Evolutionary conservation across 352 stramenopile genomes (phyloP).

Genomic region (Pythium rishiriense): DNA sequence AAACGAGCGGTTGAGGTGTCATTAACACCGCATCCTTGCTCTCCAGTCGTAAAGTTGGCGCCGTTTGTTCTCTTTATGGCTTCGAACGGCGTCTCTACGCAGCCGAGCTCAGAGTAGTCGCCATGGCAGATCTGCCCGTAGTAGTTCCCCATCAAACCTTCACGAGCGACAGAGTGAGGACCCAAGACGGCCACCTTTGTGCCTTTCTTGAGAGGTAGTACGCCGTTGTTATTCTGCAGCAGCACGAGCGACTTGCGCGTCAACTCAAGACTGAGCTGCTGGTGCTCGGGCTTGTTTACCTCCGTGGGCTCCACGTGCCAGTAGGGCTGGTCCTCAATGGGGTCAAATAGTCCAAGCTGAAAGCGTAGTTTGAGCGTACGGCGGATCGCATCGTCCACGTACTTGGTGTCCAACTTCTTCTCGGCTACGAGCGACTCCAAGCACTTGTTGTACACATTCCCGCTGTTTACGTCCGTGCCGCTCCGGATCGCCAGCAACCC

Average conservation of each 20-base stretch:
- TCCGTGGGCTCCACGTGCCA: slow-evolving; percentile 66
- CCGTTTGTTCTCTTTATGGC: slow-evolving; percentile 52
- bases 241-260: slow-evolving; percentile 91
- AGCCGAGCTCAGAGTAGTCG: slow-evolving; percentile 63
- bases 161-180: slow-evolving; percentile 63
- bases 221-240: slow-evolving; percentile 86
- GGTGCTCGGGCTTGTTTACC: slow-evolving; percentile 68
- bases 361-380: slow-evolving; percentile 88
- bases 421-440: slow-evolving; percentile 53
- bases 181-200: slow-evolving; percentile 76
- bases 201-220: slow-evolving; percentile 69
- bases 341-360: slow-evolving; percentile 91
- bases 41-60: slow-evolving; percentile 38
- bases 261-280: slow-evolving; percentile 67
- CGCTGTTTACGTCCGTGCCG: slow-evolving; percentile 89
- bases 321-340: slow-evolving; percentile 82
- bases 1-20: slow-evolving; percentile 63
- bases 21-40: slow-evolving; percentile 58
- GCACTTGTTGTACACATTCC: slow-evolving; percentile 78
- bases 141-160: slow-evolving; percentile 85
- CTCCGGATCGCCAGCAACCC: slow-evolving; percentile 60
- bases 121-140: slow-evolving; percentile 82
- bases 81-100: slow-evolving; percentile 70
- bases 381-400: slow-evolving; percentile 60
- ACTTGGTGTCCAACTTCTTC: slow-evolving; percentile 47